Conservation (phyloP, 768 basidiomycete species). For the Serendipita sp. region DNA sequence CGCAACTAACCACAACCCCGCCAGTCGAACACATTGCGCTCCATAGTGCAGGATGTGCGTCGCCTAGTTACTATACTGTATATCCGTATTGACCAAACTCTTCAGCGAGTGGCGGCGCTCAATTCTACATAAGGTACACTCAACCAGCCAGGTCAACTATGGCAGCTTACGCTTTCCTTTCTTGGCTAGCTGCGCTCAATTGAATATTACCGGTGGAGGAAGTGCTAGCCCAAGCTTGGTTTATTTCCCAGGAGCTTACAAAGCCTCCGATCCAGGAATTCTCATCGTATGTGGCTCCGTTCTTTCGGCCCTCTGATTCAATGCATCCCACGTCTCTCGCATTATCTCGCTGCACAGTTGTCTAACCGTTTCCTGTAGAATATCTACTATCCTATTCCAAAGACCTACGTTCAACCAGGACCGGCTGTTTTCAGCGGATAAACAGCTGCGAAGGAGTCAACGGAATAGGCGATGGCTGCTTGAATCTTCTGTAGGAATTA, state of each 20-base stretch:
- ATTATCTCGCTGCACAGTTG: neutral
- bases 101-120: neutral
- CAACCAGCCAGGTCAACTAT: neutral
- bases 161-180: neutral
- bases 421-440: neutral
- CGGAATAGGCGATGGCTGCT: neutral
- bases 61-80: too few species aligned
- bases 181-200: conserved; percentile 4
- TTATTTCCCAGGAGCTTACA: conserved; percentile 6
- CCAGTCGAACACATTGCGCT: conserved; percentile 5
- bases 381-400: neutral
- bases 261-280: conserved; percentile 2
- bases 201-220: conserved; percentile 5
- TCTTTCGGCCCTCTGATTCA: neutral
- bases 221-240: conserved; percentile 2
- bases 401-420: neutral
- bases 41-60: neutral
- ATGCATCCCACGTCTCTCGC: neutral
- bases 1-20: neutral
- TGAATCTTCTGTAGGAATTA: too few species aligned
- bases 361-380: neutral
- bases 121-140: neutral
- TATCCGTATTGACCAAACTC: too few species aligned
- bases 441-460: neutral
- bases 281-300: neutral